Conservation (phyloP, 768 basidiomycete genomes). For the Hypsizygus marmoreus region DNA sequence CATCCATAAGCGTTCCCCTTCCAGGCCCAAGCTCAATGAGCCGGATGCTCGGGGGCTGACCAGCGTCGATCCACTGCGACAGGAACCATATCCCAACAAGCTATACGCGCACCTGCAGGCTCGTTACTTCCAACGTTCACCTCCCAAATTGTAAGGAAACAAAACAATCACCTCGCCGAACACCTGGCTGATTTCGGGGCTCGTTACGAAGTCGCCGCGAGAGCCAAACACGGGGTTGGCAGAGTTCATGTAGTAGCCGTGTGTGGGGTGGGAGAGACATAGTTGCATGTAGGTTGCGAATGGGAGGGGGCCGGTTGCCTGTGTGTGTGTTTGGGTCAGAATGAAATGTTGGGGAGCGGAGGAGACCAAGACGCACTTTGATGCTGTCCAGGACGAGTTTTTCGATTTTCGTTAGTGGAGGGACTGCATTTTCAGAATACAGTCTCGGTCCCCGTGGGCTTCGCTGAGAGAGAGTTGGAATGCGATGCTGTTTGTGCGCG, state of each 20-base stretch:
- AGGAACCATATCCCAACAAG: slow-evolving; percentile 86
- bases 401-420: slow-evolving; percentile 49
- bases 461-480: too few species aligned
- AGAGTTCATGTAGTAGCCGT: slow-evolving; percentile 90
- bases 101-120: slow-evolving; percentile 44
- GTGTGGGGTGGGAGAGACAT: slow-evolving; percentile 84
- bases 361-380: slow-evolving; percentile 48
- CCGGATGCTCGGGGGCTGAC: slow-evolving; percentile 52
- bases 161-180: slow-evolving; percentile 86
- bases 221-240: slow-evolving; percentile 78
- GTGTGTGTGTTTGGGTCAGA: slow-evolving; percentile 11
- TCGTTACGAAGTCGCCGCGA: slow-evolving; percentile 92
- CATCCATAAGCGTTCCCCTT: slow-evolving; percentile 87
- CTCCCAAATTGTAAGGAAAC: not conserved
- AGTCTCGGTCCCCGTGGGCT: slow-evolving; percentile 2
- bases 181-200: slow-evolving; percentile 93
- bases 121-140: slow-evolving; percentile 39
- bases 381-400: slow-evolving; percentile 71
- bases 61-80: slow-evolving; percentile 67
- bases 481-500: slow-evolving; percentile 2
- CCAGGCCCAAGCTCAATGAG: slow-evolving; percentile 94
- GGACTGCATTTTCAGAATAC: slow-evolving; percentile 13
- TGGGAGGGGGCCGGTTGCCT: slow-evolving; percentile 90
- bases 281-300: slow-evolving; percentile 90
- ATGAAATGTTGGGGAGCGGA: not conserved